Evolutionary conservation across 2,329 filamentous ascomycete genomes (phyloP), one percentile per base, ranked within the genome.

Genomic region (Diaporthe batatas): DNA sequence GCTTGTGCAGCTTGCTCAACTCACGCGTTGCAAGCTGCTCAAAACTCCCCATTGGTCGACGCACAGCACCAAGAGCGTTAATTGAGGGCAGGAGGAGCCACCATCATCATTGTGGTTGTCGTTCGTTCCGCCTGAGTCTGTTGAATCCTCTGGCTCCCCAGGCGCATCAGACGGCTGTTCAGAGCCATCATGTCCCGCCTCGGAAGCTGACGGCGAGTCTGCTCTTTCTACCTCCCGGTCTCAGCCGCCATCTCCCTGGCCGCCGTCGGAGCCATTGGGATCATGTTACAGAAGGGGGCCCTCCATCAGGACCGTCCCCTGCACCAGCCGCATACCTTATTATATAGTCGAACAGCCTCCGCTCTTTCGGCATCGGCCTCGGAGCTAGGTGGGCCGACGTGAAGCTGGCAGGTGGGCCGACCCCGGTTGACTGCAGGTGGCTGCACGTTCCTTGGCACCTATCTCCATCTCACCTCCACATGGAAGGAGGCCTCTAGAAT

Each of bases 1-100:
- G 51, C 14, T 36, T 51, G 59, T 65, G 59, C 59, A 65, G 14
- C 21, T 36, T 65, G 6, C 59, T 44, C 12, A 51, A 29, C 59
- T 65, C 42, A 29, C 29, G 59, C 44, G 51, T 65, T 6, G 42
- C 59, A 49, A 34, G 18, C 25, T 34, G 59, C 59, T 49, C 59
- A 49, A 25, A n/a, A 32, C 6, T 44, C 34, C 8, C 34, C 34
- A 11, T 8, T 36, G 34, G 34, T 8, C 8, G 34, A 36, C 34
- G 34, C 34, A 6, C 34, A 36, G 34, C 34, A 36, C 34, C 34
- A 36, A 36, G 34, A 10, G 8, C 36, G 36, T 14, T 39, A 14
- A 12, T 39, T 39, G 39, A 42, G 44, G 8, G 21, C 6, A 49
- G 44, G 44, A n/a, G 6, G 6, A 2, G 21, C 14, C 18, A 34